Base-by-base conservation (phyloP, 1,139 yeast genomes). In the Diutina ranongensis region DNA sequence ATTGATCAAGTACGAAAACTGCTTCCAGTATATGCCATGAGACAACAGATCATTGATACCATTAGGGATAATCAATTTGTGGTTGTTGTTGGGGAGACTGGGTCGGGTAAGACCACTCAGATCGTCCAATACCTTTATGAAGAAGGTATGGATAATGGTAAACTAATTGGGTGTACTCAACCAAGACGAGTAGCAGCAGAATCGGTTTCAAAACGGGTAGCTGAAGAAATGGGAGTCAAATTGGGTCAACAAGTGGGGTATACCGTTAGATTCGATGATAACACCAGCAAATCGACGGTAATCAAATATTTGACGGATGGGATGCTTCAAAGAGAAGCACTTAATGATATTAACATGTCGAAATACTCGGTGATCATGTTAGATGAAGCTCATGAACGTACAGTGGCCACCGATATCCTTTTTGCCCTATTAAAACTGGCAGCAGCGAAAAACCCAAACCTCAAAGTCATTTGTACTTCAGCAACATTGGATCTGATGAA, bases 301-400 rank as follows among this genome's bases (percentile, higher is more conserved):
- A 76, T 85, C 51, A 82, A 82, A 58, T 86, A 83, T 58, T 75
- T 81, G 77, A 88, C 97, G 0, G 97, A 88, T 63, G 97, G 97
- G 68, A 85, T 88, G 87, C 71, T 88, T 32, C 87, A 85, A 60
- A 67, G 87, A 51, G 97, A 88, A 57, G 89, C 94, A 0, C 64
- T 88, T 45, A 59, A 71, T 33, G 97, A 89, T 58, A 87, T 94
- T 0, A 63, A 68, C 28, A 73, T 88, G 82, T 69, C 72, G 21
- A 75, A 68, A 50, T 88, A 89, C 57, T 79, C 94, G 0, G 92
- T 84, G 1, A 81, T 88, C 15, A 84, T 88, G 88, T 66, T 88
- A 46, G 97, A 88, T 64, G 97, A 88, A 62, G 97, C 97, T 0
- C 98, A 92, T 62, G 98, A 92, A 61, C 73, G 98, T 56, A 89